These are phyloP conservation scores for Pseudocercospora crystallina DNA, from an alignment of 2,329 filamentous ascomycete genomes.

Conservation along the genomic window DNA sequence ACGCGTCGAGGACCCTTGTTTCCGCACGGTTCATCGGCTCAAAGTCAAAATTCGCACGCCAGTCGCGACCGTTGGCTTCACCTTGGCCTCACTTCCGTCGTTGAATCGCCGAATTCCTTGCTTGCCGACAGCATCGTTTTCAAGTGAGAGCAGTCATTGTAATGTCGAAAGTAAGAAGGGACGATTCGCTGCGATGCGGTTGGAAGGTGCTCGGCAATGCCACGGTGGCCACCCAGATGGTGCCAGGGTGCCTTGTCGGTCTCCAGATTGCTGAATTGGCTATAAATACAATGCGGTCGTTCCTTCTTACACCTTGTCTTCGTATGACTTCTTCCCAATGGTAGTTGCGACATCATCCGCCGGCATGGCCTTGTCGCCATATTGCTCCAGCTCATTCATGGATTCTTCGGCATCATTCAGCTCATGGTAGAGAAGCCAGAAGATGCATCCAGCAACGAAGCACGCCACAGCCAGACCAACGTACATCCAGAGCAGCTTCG, in stretches of 20 bases:
- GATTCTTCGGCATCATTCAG: constrained; percentile 16
- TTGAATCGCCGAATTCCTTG: too few relatives aligned
- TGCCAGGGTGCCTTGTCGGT: not conserved
- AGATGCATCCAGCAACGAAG: constrained; percentile 18
- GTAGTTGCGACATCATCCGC: not conserved
- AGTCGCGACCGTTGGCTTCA: too few relatives aligned
- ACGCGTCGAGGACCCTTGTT: constrained; percentile 2
- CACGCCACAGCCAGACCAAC: constrained; percentile 17
- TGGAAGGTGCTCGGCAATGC: too few relatives aligned
- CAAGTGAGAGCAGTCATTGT: too few relatives aligned
- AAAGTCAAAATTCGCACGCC: too few relatives aligned
- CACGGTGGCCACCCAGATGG: too few relatives aligned
- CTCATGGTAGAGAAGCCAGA: constrained; percentile 45
- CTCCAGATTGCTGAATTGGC: not conserved
- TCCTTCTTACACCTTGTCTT: not conserved
- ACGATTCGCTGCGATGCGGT: too few relatives aligned
- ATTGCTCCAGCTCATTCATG: constrained; percentile 18
- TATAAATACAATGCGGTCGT: not conserved
- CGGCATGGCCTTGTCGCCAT: constrained; percentile 6
- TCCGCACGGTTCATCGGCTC: too few relatives aligned
- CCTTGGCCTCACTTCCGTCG: too few relatives aligned
- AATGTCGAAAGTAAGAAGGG: too few relatives aligned
- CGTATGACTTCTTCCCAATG: not conserved
- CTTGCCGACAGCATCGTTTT: too few relatives aligned
- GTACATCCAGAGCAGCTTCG: constrained; percentile 62